Evolutionary conservation across 176 grass and related monocot genomes (phyloP).

Genomic region (Ensete glaucum): DNA sequence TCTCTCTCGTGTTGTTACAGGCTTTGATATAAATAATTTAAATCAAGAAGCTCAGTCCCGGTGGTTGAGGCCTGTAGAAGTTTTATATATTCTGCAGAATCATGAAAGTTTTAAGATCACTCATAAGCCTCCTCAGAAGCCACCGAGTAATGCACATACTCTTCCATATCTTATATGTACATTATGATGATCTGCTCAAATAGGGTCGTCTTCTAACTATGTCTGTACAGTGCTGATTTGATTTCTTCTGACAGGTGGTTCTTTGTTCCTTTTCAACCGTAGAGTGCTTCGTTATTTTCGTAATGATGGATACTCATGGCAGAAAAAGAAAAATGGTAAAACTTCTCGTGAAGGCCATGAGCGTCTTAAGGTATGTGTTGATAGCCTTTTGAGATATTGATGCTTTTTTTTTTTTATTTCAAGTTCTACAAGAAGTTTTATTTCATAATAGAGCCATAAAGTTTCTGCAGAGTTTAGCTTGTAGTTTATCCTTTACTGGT

Average conservation of each 20-base stretch:
- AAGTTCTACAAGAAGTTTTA: not conserved
- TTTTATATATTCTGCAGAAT: slow-evolving; percentile 62
- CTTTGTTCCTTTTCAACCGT: slow-evolving; percentile 80
- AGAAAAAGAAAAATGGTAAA: slow-evolving; percentile 63
- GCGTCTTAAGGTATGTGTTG: slow-evolving; percentile 54
- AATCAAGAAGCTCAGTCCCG: slow-evolving; percentile 41
- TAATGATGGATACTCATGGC: slow-evolving; percentile 71
- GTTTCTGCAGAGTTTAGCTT: too few relatives aligned
- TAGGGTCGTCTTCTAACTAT: not conserved
- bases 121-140: slow-evolving; percentile 41
- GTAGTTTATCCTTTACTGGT: not conserved
- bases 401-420: not conserved
- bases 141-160: slow-evolving; percentile 49
- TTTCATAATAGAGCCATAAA: not conserved
- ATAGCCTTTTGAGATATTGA: not conserved
- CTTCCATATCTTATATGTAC: not conserved
- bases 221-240: not conserved
- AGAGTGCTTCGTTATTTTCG: slow-evolving; percentile 74
- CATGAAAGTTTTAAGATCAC: slow-evolving; percentile 33
- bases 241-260: slow-evolving; percentile 47
- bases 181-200: not conserved
- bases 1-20: slow-evolving; percentile 27
- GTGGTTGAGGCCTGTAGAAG: slow-evolving; percentile 76
- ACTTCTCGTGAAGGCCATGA: slow-evolving; percentile 69
- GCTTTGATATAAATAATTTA: slow-evolving; percentile 39